Evolutionary conservation across 805 yeast species (phyloP).

Genomic region (Blastobotrys chiropterorum): DNA sequence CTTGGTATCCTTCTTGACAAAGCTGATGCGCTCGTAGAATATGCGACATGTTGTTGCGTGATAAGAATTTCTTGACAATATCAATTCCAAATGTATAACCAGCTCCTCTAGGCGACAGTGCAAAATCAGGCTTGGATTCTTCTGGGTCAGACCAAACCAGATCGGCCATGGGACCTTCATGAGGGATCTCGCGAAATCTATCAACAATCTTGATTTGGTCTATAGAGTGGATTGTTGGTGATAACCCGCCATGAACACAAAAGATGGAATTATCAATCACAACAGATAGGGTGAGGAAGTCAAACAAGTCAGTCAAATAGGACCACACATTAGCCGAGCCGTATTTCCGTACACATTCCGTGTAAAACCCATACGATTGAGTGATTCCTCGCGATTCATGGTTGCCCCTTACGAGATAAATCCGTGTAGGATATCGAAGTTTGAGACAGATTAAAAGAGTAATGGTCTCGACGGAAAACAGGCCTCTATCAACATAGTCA

Average conservation of each 20-base stretch:
- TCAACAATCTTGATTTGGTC: conserved; percentile 90
- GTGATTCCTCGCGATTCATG: conserved; percentile 97
- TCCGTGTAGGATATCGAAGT: conserved; percentile 79
- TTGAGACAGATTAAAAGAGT: conserved; percentile 74
- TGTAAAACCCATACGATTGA: conserved; percentile 93
- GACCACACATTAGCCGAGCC: conserved; percentile 79
- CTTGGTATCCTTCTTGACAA: conserved; percentile 93
- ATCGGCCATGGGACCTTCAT: conserved; percentile 99
- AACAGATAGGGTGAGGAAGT: conserved; percentile 80
- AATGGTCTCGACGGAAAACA: conserved; percentile 90
- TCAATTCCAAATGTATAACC: conserved; percentile 94
- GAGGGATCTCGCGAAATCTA: conserved; percentile 91
- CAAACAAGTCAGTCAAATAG: conserved; percentile 87
- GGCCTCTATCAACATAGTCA: conserved; percentile 94
- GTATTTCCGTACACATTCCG: conserved; percentile 89
- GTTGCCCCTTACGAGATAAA: conserved; percentile 82
- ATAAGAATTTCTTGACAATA: conserved; percentile 80
- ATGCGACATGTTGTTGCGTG: conserved; percentile 69
- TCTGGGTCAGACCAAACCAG: conserved; percentile 99
- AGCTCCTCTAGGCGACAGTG: conserved; percentile 92
- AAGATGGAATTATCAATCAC: conserved; percentile 85
- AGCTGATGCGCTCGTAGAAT: conserved; percentile 92
- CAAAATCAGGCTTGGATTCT: conserved; percentile 68
- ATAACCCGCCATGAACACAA: conserved; percentile 95
- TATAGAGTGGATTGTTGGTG: conserved; percentile 89